Percentiles rank a stretch among this genome's conserved stretches.
These are phyloP conservation scores for Podaxis sp. DNA, from an alignment of 768 basidiomycete species.

Conservation along the genomic window DNA sequence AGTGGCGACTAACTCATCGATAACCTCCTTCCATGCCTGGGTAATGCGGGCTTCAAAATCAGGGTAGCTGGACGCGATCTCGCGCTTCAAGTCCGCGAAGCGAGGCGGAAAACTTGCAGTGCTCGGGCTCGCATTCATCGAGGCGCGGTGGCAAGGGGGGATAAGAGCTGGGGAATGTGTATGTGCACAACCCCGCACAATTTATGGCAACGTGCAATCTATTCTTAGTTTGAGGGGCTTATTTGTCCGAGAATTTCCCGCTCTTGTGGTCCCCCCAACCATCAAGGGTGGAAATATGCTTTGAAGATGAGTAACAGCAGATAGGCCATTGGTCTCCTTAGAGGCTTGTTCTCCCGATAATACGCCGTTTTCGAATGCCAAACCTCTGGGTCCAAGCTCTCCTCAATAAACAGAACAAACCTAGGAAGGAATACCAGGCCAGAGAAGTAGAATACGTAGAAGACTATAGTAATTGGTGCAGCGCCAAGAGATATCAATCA, in stretches of 20 bases:
- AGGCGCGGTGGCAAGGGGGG: neutral
- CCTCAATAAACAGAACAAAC: too few species aligned
- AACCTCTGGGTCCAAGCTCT: too few species aligned
- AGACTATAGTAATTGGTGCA: too few species aligned
- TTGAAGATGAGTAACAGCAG: neutral
- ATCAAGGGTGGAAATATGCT: neutral
- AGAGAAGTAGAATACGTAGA: too few species aligned
- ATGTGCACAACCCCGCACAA: neutral
- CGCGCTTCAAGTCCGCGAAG: slow-evolving; percentile 55
- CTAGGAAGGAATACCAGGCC: too few species aligned
- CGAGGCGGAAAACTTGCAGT: slow-evolving; percentile 38
- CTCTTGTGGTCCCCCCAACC: neutral
- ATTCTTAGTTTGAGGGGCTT: neutral
- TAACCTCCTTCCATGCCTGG: slow-evolving; percentile 56
- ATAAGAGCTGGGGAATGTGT: neutral
- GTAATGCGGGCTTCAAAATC: slow-evolving; percentile 49
- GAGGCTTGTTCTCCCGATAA: neutral
- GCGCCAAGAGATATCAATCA: too few species aligned
- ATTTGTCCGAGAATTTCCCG: neutral
- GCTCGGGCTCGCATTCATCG: neutral
- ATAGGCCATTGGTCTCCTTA: neutral
- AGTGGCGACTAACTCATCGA: slow-evolving; percentile 45
- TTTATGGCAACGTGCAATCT: neutral
- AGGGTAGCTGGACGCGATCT: slow-evolving; percentile 51
- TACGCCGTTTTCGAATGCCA: too few species aligned